These are phyloP conservation scores for Escovopsis weberi DNA, from an alignment of 2,329 filamentous ascomycete genomes.

Conservation along the genomic window DNA sequence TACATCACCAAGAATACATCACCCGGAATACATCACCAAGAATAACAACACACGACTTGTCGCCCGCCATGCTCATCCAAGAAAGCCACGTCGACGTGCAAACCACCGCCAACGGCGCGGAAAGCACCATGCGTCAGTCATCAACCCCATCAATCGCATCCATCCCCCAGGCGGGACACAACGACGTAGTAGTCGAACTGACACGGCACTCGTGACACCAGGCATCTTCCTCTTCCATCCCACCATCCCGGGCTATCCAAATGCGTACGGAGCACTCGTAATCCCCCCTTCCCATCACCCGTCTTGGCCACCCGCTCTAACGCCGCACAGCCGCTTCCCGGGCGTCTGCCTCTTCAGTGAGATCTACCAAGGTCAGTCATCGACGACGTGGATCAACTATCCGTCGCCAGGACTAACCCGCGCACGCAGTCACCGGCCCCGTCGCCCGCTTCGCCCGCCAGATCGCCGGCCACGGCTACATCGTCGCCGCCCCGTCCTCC, in stretches of 20 bases:
- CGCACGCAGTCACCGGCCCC: constrained; percentile 73
- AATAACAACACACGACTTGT: neutral
- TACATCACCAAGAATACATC: neutral
- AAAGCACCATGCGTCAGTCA: constrained; percentile 35
- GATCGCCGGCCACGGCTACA: constrained; percentile 85
- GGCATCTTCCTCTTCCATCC: constrained; percentile 86
- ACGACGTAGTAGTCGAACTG: neutral
- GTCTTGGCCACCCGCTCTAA: neutral
- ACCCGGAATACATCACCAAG: neutral
- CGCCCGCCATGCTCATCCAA: constrained; percentile 34
- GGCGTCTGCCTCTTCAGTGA: constrained; percentile 83
- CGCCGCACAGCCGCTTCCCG: constrained; percentile 46
- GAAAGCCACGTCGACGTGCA: constrained; percentile 37
- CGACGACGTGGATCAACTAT: too few species aligned
- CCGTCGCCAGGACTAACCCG: too few species aligned
- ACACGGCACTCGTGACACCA: constrained; percentile 21
- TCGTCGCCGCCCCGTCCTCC: constrained; percentile 76
- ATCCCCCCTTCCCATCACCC: neutral
- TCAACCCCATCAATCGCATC: neutral
- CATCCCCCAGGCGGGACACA: too few species aligned
- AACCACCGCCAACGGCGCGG: constrained; percentile 36
- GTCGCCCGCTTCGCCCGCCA: constrained; percentile 81
- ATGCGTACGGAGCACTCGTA: constrained; percentile 45
- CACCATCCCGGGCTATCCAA: constrained; percentile 67
- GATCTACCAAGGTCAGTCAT: constrained; percentile 71